phyloP scores from a whole-genome alignment of 495 filamentous ascomycete genomes.

The Podospora fimiseda region DNA sequence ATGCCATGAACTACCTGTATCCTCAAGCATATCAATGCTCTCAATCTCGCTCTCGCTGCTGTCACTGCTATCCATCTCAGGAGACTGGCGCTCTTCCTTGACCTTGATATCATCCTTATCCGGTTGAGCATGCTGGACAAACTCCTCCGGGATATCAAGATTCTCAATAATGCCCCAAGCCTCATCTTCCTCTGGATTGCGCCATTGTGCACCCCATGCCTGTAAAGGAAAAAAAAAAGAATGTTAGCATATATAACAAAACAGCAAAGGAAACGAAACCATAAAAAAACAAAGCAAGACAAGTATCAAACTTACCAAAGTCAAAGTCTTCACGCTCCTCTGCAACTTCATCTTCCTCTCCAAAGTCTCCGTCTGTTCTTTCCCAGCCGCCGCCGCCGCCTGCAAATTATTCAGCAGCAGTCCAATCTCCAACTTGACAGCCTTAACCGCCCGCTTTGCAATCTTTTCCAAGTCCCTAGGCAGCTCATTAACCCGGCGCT shows the following conservation, averaged over 20 bases:
- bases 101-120: no score
- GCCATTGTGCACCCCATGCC: constrained; percentile 6
- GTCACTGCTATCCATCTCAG: no score
- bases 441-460: neutral
- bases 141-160: neutral
- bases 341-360: constrained; percentile 9
- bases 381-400: neutral
- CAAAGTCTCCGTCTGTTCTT: constrained; percentile 3
- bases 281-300: neutral
- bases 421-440: constrained; percentile 1
- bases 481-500: neutral
- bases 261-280: neutral
- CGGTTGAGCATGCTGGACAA: neutral
- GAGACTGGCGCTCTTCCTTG: no score
- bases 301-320: neutral
- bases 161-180: neutral
- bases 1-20: no score
- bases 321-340: neutral
- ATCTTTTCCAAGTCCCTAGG: neutral
- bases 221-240: neutral
- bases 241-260: neutral
- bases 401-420: constrained; percentile 13
- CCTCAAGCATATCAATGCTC: no score
- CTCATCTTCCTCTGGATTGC: neutral
- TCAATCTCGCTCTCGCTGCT: no score